phyloP scores from a whole-genome alignment of 805 yeast genomes.

The Myxozyma geophila region DNA sequence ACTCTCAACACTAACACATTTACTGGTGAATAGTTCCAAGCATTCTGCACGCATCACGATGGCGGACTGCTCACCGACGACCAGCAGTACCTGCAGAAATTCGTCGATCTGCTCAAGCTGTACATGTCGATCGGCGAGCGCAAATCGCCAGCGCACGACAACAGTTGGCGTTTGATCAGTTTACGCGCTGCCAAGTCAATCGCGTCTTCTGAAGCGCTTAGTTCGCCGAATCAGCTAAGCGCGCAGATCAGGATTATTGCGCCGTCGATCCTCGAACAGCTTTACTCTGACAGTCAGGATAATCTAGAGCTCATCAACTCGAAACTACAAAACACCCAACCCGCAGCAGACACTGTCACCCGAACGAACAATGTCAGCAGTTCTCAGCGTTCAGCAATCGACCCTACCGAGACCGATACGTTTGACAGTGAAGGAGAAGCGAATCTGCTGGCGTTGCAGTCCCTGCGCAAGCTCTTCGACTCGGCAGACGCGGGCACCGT shows the following conservation, averaged over 20 bases:
- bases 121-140: conserved; percentile 30
- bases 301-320: conserved; percentile 12
- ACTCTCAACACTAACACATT: background rate
- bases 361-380: background rate
- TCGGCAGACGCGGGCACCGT: conserved; percentile 53
- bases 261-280: conserved; percentile 25
- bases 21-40: conserved; percentile 35
- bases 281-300: conserved; percentile 17
- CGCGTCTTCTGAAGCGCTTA: conserved; percentile 34
- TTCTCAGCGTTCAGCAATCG: background rate
- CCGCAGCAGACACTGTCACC: background rate
- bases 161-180: conserved; percentile 19
- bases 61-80: conserved; percentile 70
- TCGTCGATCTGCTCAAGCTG: conserved; percentile 46
- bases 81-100: conserved; percentile 56
- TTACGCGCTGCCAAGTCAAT: conserved; percentile 30
- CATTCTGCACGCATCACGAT: conserved; percentile 58
- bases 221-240: conserved; percentile 25
- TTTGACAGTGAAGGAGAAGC: conserved; percentile 20
- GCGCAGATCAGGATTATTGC: conserved; percentile 25
- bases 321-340: background rate
- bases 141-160: conserved; percentile 4
- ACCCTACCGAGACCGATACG: conserved; percentile 3
- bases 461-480: conserved; percentile 66
- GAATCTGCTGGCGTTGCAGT: conserved; percentile 39